phyloP scores from a whole-genome alignment of 2,329 filamentous ascomycete genomes.

The Fusarium sp. region DNA sequence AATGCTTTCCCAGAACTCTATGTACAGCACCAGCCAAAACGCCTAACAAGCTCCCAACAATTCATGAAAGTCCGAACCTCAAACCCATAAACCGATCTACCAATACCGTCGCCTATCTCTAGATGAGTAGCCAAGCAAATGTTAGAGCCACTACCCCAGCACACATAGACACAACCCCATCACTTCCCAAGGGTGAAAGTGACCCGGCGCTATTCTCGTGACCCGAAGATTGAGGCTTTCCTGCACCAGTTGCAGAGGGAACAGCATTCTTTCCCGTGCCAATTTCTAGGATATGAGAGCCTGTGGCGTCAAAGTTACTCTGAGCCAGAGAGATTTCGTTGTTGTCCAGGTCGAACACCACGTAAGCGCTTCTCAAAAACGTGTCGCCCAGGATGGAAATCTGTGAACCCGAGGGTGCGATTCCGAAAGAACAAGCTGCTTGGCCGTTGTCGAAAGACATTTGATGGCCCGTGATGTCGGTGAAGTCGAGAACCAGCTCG shows the following conservation, averaged over 20 bases:
- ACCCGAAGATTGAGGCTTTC: slow-evolving; percentile 51
- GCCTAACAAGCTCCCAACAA: not conserved
- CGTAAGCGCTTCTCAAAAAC: slow-evolving; percentile 79
- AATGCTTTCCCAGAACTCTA: slow-evolving; percentile 1
- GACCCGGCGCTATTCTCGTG: slow-evolving; percentile 22
- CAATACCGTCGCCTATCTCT: not conserved
- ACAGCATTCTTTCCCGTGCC: slow-evolving; percentile 60
- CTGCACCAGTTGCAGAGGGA: slow-evolving; percentile 65
- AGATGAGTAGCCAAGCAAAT: slow-evolving; percentile 38
- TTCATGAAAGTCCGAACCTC: not conserved
- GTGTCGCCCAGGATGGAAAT: slow-evolving; percentile 78
- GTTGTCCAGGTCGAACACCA: slow-evolving; percentile 80
- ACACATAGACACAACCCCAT: slow-evolving; percentile 6
- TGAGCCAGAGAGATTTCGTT: slow-evolving; percentile 78
- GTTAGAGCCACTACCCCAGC: slow-evolving; percentile 29
- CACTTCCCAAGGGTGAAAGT: slow-evolving; percentile 9
- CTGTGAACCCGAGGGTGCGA: slow-evolving; percentile 67
- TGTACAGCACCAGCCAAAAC: slow-evolving; percentile 1
- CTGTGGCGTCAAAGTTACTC: slow-evolving; percentile 68
- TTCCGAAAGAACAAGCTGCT: slow-evolving; percentile 74
- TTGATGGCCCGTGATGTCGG: slow-evolving; percentile 60
- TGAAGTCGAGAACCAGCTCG: slow-evolving; percentile 69
- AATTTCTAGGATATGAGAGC: slow-evolving; percentile 67
- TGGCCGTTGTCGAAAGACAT: slow-evolving; percentile 65
- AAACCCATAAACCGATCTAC: not conserved